Evolutionary conservation across 2,329 filamentous ascomycete species (phyloP).

Genomic region (Cladobotryum protrusum): DNA sequence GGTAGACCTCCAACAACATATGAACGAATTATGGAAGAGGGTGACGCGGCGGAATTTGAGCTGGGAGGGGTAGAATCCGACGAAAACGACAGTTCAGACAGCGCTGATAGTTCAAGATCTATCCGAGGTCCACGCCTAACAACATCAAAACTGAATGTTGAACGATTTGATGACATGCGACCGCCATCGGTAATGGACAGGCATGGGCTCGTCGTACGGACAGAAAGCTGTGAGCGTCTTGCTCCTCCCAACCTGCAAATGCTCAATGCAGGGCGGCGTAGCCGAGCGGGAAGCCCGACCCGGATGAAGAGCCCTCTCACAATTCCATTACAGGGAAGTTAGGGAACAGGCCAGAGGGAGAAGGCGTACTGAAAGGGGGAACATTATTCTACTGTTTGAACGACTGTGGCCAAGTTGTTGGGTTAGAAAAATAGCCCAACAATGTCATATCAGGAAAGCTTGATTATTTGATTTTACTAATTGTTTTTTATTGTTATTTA

Average conservation of each 20-base stretch:
- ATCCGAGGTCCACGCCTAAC: conserved; percentile 61
- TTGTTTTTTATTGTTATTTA: background rate
- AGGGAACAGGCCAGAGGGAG: background rate
- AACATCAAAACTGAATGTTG: conserved; percentile 55
- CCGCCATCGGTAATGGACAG: conserved; percentile 49
- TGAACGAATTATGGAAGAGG: conserved; percentile 81
- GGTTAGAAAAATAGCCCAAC: background rate
- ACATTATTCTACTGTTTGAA: too few relatives aligned
- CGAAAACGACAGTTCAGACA: conserved; percentile 59
- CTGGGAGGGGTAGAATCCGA: conserved; percentile 61
- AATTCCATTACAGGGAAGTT: conserved; percentile 2
- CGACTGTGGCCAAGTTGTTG: background rate
- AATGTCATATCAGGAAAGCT: background rate
- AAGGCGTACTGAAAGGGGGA: too few relatives aligned
- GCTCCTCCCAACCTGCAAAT: conserved; percentile 47
- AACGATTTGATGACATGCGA: conserved; percentile 43
- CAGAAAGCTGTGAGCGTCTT: conserved; percentile 79
- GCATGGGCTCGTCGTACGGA: conserved; percentile 70
- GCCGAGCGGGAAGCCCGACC: conserved; percentile 52
- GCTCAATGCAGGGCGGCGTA: conserved; percentile 51
- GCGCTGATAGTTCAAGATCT: conserved; percentile 48
- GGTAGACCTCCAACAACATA: conserved; percentile 55
- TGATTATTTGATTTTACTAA: background rate
- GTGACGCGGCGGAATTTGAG: conserved; percentile 69
- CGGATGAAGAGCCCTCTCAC: conserved; percentile 53